Percentiles rank a stretch among this genome's conserved stretches.
Evolutionary conservation across 495 filamentous ascomycete genomes (phyloP).

Genomic region (Venustampulla echinocandica): DNA sequence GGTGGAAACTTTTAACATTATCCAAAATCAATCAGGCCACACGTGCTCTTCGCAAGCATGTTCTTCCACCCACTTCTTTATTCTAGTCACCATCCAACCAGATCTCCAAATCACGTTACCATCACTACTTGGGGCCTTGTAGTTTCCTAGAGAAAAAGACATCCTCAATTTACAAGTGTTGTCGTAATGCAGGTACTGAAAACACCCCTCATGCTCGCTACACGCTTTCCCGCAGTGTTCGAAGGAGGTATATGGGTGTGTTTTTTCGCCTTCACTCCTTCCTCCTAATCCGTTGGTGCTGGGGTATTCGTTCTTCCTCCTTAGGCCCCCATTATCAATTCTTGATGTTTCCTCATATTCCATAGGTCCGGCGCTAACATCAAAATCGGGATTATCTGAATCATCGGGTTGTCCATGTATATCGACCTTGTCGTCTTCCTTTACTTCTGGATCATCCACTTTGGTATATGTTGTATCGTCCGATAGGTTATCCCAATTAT

Average conservation of each 20-base stretch:
- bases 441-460: neutral
- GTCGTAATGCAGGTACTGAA: slow-evolving; percentile 11
- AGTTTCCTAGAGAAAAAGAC: slow-evolving; percentile 4
- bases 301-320: too few relatives aligned
- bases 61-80: slow-evolving; percentile 4
- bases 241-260: neutral
- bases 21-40: slow-evolving; percentile 3
- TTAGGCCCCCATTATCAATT: neutral
- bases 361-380: neutral
- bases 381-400: neutral
- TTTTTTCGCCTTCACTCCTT: neutral
- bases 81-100: slow-evolving; percentile 13
- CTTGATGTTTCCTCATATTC: neutral
- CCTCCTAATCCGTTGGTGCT: too few relatives aligned
- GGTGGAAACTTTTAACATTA: too few relatives aligned
- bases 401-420: neutral
- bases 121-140: neutral
- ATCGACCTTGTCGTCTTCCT: neutral
- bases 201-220: slow-evolving; percentile 4
- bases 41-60: slow-evolving; percentile 4
- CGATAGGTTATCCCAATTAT: slow-evolving; percentile 14
- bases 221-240: slow-evolving; percentile 9
- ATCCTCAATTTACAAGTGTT: slow-evolving; percentile 7
- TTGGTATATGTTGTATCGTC: slow-evolving; percentile 1
- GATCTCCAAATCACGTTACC: neutral